phyloP scores from a whole-genome alignment of 768 basidiomycete species.

The Russula emetica region DNA sequence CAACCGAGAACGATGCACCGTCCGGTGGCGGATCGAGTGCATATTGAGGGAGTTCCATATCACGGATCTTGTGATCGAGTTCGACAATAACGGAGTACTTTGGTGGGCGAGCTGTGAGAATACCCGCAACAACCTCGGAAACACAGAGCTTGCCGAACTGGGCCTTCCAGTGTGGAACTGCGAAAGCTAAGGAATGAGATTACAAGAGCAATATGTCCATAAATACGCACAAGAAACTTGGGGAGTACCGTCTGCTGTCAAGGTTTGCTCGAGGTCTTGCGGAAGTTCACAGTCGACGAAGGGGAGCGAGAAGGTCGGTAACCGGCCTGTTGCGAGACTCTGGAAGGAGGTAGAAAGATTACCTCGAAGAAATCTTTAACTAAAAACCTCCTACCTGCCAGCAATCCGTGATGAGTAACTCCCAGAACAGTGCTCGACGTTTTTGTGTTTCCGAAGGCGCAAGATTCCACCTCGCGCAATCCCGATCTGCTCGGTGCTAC shows the following conservation, averaged over 20 bases:
- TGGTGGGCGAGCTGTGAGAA: constrained; percentile 58
- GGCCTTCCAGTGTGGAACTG: constrained; percentile 69
- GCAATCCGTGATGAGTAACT: constrained; percentile 67
- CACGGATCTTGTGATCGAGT: constrained; percentile 52
- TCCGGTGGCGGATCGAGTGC: constrained; percentile 48
- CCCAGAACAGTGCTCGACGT: constrained; percentile 68
- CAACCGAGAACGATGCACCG: constrained; percentile 50
- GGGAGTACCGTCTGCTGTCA: constrained; percentile 54
- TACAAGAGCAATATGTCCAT: background rate
- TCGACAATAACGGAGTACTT: constrained; percentile 60
- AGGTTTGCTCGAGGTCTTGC: constrained; percentile 52
- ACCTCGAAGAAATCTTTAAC: background rate
- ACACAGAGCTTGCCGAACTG: constrained; percentile 63
- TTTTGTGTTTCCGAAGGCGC: constrained; percentile 62
- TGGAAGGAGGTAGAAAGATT: constrained; percentile 28
- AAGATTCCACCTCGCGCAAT: constrained; percentile 67
- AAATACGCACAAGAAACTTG: constrained; percentile 54
- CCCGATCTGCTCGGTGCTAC: constrained; percentile 49
- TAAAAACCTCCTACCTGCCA: constrained; percentile 52
- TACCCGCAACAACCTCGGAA: constrained; percentile 63
- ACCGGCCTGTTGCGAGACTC: constrained; percentile 66
- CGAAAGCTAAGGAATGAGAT: background rate
- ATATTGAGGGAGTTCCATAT: constrained; percentile 64
- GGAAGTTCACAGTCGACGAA: constrained; percentile 72
- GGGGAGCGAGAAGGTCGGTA: constrained; percentile 64